Conservation (phyloP, 768 basidiomycete species). For the Pleurotus cornucopiae region DNA sequence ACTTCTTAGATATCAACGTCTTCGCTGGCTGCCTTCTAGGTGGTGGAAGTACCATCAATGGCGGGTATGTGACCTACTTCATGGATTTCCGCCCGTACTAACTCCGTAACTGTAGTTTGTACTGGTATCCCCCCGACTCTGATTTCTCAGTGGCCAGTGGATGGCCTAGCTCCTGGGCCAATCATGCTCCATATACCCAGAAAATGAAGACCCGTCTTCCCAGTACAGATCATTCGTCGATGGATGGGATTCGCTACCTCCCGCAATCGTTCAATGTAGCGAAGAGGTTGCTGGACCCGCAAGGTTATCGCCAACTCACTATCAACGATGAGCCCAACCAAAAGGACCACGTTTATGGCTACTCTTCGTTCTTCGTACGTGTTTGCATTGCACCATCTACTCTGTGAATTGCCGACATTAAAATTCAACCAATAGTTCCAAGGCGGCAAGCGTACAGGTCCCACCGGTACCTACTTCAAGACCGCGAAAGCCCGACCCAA, state of each 20-base stretch:
- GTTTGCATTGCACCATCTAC: not conserved
- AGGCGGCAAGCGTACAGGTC: slow-evolving; percentile 46
- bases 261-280: slow-evolving; percentile 45
- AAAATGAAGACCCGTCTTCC: slow-evolving; percentile 49
- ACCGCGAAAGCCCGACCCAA: slow-evolving; percentile 51
- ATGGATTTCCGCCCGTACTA: not conserved
- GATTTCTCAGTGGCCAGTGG: slow-evolving; percentile 49
- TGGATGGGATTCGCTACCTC: slow-evolving; percentile 55
- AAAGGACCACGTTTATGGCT: slow-evolving; percentile 61
- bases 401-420: not conserved
- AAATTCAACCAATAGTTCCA: slow-evolving; percentile 26
- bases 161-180: slow-evolving; percentile 53
- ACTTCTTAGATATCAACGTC: slow-evolving; percentile 43
- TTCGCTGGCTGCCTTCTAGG: slow-evolving; percentile 65
- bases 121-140: slow-evolving; percentile 48
- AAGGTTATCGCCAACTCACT: slow-evolving; percentile 48
- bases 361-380: slow-evolving; percentile 38
- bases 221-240: slow-evolving; percentile 53
- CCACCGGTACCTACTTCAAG: slow-evolving; percentile 56
- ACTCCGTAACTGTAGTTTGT: slow-evolving; percentile 27
- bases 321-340: slow-evolving; percentile 53
- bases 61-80: slow-evolving; percentile 38
- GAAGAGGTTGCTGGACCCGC: slow-evolving; percentile 35
- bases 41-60: slow-evolving; percentile 62
- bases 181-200: slow-evolving; percentile 46